Base-by-base conservation (phyloP, 2,329 filamentous ascomycete species). In the Paecilomyces sp. region DNA sequence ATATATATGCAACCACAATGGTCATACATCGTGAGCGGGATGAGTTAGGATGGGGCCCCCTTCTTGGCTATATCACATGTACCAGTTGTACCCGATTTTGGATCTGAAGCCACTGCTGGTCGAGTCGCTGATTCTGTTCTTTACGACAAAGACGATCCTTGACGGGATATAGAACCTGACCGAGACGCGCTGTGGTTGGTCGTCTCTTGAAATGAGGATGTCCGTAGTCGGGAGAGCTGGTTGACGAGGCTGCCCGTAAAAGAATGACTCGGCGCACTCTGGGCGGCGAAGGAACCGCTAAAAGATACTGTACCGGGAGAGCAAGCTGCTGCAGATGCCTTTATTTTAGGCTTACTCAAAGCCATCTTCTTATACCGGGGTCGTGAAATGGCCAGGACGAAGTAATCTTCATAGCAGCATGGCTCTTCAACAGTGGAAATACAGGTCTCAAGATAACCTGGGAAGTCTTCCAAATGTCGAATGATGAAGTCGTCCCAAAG, bases 401-500 rank as follows among this genome's bases (percentile, higher is more conserved):
- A 80, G 56, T 74, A 80, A 1, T 70, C 64, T 58, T 75, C 71
- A 57, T 79, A 80, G 7, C 60, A 55, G 18, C 74, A 56, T 22
- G 64, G 60, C 34, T 72, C 65, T 3, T 69, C 65, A 0, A 66
- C 65, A 28, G 65, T 64, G 11, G 65, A 65, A 6, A 60, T 54
- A 57, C 67, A 68, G n/a, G 68, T 56, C 34, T 68, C 59, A 4
- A 71, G 54, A 61, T 80, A 74, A n/a, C 58, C 57, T 3, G 65
- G 69, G 60, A 78, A 80, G 28, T 73, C 69, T 15, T 68, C 61
- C 6, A 71, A 65, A 61, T 78, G 70, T 63, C 72, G 70, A 57
- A 75, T 77, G 56, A 80, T 65, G 59, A 78, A 80, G 62, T 80
- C 78, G 65, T 80, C 78, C 74, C 77, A 79, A 13, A 80, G 58